Base-by-base conservation (phyloP, 108 stramenopile species). In the Cyclotella choctawhatcheeana region DNA sequence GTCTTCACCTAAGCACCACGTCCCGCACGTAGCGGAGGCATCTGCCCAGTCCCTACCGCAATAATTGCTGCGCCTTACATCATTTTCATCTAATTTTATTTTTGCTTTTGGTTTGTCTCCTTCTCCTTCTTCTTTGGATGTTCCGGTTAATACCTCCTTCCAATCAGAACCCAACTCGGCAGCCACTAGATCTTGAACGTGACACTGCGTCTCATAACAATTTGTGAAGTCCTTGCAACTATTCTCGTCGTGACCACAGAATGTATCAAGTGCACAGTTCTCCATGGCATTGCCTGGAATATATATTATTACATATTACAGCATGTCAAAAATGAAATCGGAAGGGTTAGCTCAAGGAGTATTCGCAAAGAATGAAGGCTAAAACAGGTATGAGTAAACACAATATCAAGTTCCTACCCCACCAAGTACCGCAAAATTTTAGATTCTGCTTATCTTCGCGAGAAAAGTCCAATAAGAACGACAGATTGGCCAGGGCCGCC, bases 391-490 rank as follows among this genome's bases (percentile, higher is more conserved):
- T n/a, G n/a, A n/a, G n/a, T n/a, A n/a, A n/a, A n/a, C n/a, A n/a
- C n/a, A n/a, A n/a, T n/a, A n/a, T n/a, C n/a, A n/a, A n/a, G n/a
- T n/a, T n/a, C n/a, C n/a, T n/a, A 1, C 54, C 67, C 53, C 53
- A 69, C 67, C 67, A 69, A 26, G 30, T 44, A 0, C 67, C 67
- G 25, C 67, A 69, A 50, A 69, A 69, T 24, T 30, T 24, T 24
- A 14, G 26, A n/a, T 69, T 69, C 47, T 18, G 21, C 16, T 17
- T 3, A 37, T 69, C 67, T 14, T 44, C 67, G n/a, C 58, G 58
- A 2, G 25, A 26, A n/a, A 64, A 17, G 7, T 29, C 44, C 8
- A 30, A 30, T 30, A 64, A 64, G 25, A 10, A 30, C 44, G 54
- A 24, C 21, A 56, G 8, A 26, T 6, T 32, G 5, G 35, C 43